Evolutionary conservation across 139 green algal species (phyloP), one percentile per base, ranked within the genome.

Genomic region (Limnomonas spitsbergensis): DNA sequence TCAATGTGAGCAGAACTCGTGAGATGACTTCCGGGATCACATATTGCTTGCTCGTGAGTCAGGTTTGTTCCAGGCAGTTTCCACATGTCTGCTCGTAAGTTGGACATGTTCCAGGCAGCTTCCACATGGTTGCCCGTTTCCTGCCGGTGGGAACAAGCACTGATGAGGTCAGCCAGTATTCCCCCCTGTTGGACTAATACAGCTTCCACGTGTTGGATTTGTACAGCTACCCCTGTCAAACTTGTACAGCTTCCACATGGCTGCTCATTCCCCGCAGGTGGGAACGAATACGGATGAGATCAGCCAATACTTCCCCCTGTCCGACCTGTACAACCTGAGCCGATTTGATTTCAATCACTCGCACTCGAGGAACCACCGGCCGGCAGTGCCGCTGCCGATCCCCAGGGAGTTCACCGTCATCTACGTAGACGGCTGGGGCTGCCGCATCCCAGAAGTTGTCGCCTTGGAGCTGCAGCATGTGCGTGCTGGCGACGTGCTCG

Each of bases 301-400:
- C 47, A 61, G 47, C 47, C 14, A 61, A 61, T 61, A 61, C 47
- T 61, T 61, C 47, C 47, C 47, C 47, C 47, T 61, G 47, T 61
- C 47, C 14, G 47, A 61, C 47, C 20, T 61, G 47, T 61, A 61
- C 47, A 61, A 61, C 47, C 14, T 61, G 47, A 61, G 47, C 20
- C 14, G 14, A 20, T 61, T 61, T 20, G 47, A 29, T 14, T 61
- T 29, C 47, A 61, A 61, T 61, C 14, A 61, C 47, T 29, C 14
- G 20, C 20, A 61, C 47, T 14, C 47, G 20, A 61, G 20, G 20
- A 20, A 20, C 14, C 47, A 61, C 47, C 14, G 14, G 47, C 47
- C 47, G 47, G 14, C 47, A 61, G 47, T 61, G 47, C 47, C 14
- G 47, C 47, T 61, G 47, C 47, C 47, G 14, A 14, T 61, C 14